phyloP scores from a whole-genome alignment of 2,329 filamentous ascomycete species.

The Claviceps africana region DNA sequence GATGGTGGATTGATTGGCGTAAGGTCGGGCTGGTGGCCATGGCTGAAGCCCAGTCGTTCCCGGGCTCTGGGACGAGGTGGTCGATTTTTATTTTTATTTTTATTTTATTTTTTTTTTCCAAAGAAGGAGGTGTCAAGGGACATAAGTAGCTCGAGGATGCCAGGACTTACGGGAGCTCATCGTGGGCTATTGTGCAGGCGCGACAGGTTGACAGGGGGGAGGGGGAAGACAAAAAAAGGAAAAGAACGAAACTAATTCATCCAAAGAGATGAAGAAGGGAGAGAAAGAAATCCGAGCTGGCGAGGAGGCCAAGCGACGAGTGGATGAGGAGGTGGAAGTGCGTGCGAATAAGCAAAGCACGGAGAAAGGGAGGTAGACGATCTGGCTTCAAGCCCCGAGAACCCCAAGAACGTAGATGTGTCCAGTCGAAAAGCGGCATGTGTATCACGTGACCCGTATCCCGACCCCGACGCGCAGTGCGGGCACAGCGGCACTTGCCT shows the following conservation, averaged over 20 bases:
- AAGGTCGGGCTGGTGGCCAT: too few species aligned
- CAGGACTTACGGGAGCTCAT: slow-evolving; percentile 43
- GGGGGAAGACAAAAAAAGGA: slow-evolving; percentile 14
- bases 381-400: slow-evolving; percentile 25
- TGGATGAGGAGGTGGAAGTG: slow-evolving; percentile 14
- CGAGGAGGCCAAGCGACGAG: slow-evolving; percentile 20
- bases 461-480: not conserved
- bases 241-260: slow-evolving; percentile 27
- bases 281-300: slow-evolving; percentile 21
- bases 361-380: slow-evolving; percentile 25
- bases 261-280: slow-evolving; percentile 22
- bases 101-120: not conserved
- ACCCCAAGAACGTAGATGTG: slow-evolving; percentile 28
- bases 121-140: not conserved
- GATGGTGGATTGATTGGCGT: slow-evolving; percentile 14
- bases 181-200: slow-evolving; percentile 25
- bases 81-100: too few species aligned
- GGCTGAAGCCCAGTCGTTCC: slow-evolving; percentile 3
- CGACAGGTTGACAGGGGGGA: slow-evolving; percentile 5
- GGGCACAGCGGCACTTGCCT: not conserved
- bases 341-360: slow-evolving; percentile 11
- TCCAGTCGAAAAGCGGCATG: slow-evolving; percentile 24
- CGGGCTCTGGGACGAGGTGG: not conserved
- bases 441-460: slow-evolving; percentile 12
- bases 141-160: slow-evolving; percentile 6